Evolutionary conservation across 495 filamentous ascomycete genomes (phyloP).

Genomic region (Aspergillus taichungensis): DNA sequence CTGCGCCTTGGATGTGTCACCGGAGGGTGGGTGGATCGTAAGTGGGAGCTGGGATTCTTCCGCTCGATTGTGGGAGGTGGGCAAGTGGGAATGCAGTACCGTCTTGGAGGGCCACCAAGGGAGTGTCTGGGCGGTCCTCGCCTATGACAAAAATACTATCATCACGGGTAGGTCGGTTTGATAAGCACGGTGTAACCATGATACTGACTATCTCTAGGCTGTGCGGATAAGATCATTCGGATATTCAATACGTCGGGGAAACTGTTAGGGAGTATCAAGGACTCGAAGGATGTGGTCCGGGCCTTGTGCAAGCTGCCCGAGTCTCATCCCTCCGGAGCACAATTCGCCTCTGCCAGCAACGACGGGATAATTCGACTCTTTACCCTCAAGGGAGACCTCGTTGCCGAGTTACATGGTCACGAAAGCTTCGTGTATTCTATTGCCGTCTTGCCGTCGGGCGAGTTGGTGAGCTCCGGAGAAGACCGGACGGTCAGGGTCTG

Average conservation of each 20-base stretch:
- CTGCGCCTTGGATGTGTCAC: conserved; percentile 71
- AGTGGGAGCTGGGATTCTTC: conserved; percentile 95
- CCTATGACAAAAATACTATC: conserved; percentile 67
- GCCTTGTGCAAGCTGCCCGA: conserved; percentile 75
- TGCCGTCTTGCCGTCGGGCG: conserved; percentile 65
- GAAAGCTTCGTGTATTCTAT: conserved; percentile 95
- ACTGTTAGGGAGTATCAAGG: conserved; percentile 57
- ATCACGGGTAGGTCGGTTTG: conserved; percentile 57
- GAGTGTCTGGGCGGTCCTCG: conserved; percentile 85
- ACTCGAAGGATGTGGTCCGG: conserved; percentile 70
- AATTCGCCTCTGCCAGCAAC: conserved; percentile 85
- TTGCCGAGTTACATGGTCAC: conserved; percentile 73
- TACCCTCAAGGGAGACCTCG: conserved; percentile 62
- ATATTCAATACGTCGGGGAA: conserved; percentile 64
- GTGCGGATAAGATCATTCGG: conserved; percentile 81
- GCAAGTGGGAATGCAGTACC: conserved; percentile 66
- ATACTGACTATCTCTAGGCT: conserved; percentile 37
- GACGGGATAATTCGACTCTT: conserved; percentile 80
- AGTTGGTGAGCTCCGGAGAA: conserved; percentile 85
- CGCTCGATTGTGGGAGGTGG: conserved; percentile 66
- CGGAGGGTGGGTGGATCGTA: conserved; percentile 61
- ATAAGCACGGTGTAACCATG: not conserved
- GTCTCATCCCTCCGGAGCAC: conserved; percentile 66
- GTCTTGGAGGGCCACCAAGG: conserved; percentile 68
- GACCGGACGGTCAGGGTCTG: conserved; percentile 88